Percentiles rank a stretch among this genome's conserved stretches.
phyloP scores from a whole-genome alignment of 1,284 basidiomycete genomes.

The Ustilago loliicola region DNA sequence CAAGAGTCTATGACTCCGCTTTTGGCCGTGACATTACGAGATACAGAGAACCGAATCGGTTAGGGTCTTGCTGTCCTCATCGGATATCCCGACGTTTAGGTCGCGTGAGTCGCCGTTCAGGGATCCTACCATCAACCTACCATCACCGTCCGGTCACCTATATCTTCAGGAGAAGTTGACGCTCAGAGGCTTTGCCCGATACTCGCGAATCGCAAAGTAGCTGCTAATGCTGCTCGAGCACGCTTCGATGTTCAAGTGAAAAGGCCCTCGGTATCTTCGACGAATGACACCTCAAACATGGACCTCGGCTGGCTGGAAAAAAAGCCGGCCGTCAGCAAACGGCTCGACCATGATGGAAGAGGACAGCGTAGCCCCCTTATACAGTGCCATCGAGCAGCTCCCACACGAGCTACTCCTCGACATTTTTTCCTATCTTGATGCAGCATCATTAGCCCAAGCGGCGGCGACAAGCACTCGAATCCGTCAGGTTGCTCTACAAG shows the following conservation, averaged over 20 bases:
- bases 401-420: slow-evolving; percentile 44
- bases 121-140: neutral
- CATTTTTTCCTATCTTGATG: slow-evolving; percentile 35
- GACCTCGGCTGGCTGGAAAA: slow-evolving; percentile 5
- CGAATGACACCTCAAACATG: slow-evolving; percentile 15
- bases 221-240: neutral
- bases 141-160: neutral
- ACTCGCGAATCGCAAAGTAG: neutral
- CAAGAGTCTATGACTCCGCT: neutral
- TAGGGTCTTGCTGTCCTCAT: slow-evolving; percentile 1
- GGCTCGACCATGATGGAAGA: neutral
- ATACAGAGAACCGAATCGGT: neutral
- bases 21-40: too few relatives aligned
- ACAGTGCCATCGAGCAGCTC: slow-evolving; percentile 28
- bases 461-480: slow-evolving; percentile 29
- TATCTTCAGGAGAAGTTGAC: neutral
- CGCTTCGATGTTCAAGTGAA: neutral
- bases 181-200: neutral
- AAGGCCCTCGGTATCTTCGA: neutral
- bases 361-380: neutral
- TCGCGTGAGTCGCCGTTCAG: neutral
- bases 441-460: slow-evolving; percentile 16
- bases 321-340: neutral
- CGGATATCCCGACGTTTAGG: neutral
- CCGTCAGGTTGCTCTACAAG: slow-evolving; percentile 32